Percentiles rank a stretch among this genome's conserved stretches.
phyloP scores from a whole-genome alignment of 2,329 filamentous ascomycete genomes.

The Apiospora malaysiana region DNA sequence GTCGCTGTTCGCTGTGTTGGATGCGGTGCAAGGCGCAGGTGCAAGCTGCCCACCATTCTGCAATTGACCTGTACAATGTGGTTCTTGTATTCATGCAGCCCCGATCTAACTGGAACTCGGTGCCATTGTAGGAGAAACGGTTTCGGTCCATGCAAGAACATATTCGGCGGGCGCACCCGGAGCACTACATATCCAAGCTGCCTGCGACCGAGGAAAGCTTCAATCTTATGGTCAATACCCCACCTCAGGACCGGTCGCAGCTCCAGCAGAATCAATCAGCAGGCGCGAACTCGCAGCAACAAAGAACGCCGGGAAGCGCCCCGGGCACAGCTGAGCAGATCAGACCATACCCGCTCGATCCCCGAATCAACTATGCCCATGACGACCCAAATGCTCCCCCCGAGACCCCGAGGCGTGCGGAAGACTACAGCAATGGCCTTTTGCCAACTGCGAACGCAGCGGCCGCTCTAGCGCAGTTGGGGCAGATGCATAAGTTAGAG shows the following conservation, averaged over 20 bases:
- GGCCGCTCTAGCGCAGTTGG: conserved; percentile 84
- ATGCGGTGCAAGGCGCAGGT: conserved; percentile 5
- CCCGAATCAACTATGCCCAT: conserved; percentile 66
- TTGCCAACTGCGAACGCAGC: conserved; percentile 78
- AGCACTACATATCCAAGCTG: conserved; percentile 97
- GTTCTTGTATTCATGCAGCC: not conserved
- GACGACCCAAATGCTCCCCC: conserved; percentile 67
- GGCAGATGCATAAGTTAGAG: conserved; percentile 76
- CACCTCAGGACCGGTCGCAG: conserved; percentile 74
- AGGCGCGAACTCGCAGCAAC: not conserved
- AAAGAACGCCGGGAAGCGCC: not conserved
- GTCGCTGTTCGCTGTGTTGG: not conserved
- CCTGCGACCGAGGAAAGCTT: conserved; percentile 99
- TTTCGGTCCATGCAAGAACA: conserved; percentile 99
- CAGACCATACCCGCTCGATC: conserved; percentile 64
- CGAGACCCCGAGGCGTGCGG: conserved; percentile 71
- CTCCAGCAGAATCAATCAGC: conserved; percentile 26
- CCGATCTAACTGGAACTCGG: conserved; percentile 32
- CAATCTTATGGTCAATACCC: conserved; percentile 91
- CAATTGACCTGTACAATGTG: not conserved
- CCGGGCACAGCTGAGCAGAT: conserved; percentile 25
- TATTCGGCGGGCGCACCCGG: conserved; percentile 94
- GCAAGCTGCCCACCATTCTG: not conserved
- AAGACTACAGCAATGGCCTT: conserved; percentile 63
- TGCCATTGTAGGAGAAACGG: conserved; percentile 75